phyloP scores from a whole-genome alignment of 768 basidiomycete genomes.

The Naganishia antarctica region DNA sequence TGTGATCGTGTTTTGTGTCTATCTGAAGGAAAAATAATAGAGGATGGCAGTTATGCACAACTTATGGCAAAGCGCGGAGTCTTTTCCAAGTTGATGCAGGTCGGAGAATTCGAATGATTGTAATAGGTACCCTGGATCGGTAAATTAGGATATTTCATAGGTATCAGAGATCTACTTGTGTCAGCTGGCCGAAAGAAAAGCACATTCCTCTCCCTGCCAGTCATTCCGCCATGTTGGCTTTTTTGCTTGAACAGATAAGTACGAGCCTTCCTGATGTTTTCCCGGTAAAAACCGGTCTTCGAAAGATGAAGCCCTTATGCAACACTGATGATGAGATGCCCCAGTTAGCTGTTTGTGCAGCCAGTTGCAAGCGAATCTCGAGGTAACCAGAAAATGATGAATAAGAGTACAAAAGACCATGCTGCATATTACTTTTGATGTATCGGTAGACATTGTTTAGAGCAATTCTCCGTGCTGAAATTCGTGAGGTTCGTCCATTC shows the following conservation, averaged over 20 bases:
- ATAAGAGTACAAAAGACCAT: slow-evolving; percentile 14
- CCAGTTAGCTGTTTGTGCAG: too few species aligned
- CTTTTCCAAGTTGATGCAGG: slow-evolving; percentile 71
- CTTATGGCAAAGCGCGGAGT: slow-evolving; percentile 64
- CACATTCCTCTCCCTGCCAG: too few species aligned
- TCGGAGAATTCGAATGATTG: slow-evolving; percentile 65
- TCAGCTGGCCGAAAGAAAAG: too few species aligned
- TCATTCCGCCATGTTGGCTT: too few species aligned
- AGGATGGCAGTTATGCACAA: slow-evolving; percentile 70
- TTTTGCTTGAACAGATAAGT: too few species aligned
- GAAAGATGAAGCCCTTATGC: too few species aligned
- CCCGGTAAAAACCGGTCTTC: too few species aligned
- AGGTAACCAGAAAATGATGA: not conserved
- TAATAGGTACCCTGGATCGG: not conserved
- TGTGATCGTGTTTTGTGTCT: slow-evolving; percentile 85
- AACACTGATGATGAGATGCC: too few species aligned
- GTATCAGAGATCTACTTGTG: too few species aligned
- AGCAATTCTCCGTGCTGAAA: not conserved
- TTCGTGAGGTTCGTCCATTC: slow-evolving; percentile 7
- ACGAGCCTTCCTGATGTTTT: too few species aligned
- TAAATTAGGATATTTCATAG: too few species aligned
- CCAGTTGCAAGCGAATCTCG: not conserved
- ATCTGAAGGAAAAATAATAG: slow-evolving; percentile 68
- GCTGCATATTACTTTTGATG: slow-evolving; percentile 22
- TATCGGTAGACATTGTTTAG: slow-evolving; percentile 1